A percentile compares a stretch with the other conserved stretches of the same genome.
phyloP scores from a whole-genome alignment of 345 rosid genomes.

The Crucihimalaya himalaica region DNA sequence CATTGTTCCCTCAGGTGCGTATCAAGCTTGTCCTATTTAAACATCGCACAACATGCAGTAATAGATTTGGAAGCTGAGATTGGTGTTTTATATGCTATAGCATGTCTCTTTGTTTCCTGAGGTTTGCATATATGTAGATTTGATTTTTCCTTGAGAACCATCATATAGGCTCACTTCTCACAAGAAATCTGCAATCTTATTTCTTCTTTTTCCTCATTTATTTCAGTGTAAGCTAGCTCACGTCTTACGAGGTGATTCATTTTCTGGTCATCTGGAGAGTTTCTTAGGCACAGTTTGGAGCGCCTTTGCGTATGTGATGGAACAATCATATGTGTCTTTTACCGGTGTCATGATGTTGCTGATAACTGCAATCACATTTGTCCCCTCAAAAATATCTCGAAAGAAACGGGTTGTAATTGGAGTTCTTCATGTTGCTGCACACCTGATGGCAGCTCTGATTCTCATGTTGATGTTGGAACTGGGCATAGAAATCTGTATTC shows the following conservation, averaged over 20 bases:
- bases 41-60: neutral
- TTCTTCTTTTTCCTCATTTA: slow-evolving; percentile 11
- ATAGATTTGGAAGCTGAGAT: slow-evolving; percentile 9
- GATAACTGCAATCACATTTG: slow-evolving; percentile 66
- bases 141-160: slow-evolving; percentile 5
- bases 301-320: slow-evolving; percentile 67
- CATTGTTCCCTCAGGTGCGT: slow-evolving; percentile 91
- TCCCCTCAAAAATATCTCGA: slow-evolving; percentile 81
- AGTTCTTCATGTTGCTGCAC: slow-evolving; percentile 84
- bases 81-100: neutral
- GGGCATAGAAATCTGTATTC: slow-evolving; percentile 89
- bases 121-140: neutral
- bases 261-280: slow-evolving; percentile 83
- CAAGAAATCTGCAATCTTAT: slow-evolving; percentile 17
- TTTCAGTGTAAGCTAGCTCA: slow-evolving; percentile 91
- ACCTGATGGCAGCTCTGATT: slow-evolving; percentile 84
- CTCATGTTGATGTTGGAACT: slow-evolving; percentile 92
- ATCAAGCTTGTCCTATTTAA: slow-evolving; percentile 10
- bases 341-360: slow-evolving; percentile 70
- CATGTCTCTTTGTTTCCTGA: neutral
- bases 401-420: slow-evolving; percentile 81
- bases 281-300: slow-evolving; percentile 83
- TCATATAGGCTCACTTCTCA: neutral
- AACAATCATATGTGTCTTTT: slow-evolving; percentile 78
- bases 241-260: slow-evolving; percentile 81